phyloP scores from a whole-genome alignment of 371 early-diverging fungal species.

The Mucor racemosus region DNA sequence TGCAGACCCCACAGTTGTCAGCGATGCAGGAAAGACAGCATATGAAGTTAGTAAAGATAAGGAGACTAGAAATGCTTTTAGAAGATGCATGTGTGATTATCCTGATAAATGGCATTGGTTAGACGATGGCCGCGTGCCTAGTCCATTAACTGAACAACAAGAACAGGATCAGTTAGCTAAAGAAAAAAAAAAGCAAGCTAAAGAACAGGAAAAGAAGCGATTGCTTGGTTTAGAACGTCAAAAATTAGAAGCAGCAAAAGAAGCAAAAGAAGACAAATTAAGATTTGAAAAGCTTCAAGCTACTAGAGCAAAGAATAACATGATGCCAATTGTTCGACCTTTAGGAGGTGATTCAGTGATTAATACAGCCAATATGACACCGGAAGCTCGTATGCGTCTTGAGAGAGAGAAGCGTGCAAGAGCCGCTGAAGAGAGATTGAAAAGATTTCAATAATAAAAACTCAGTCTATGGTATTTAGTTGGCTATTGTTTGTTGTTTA shows the following conservation, averaged over 20 bases:
- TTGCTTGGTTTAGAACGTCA: constrained; percentile 35
- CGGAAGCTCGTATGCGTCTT: constrained; percentile 73
- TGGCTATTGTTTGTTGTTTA: neutral
- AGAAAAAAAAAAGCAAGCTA: constrained; percentile 66
- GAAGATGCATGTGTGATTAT: constrained; percentile 68
- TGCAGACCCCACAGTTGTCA: constrained; percentile 80
- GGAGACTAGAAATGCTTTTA: constrained; percentile 78
- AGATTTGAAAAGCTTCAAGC: constrained; percentile 35
- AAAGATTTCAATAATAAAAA: constrained; percentile 18
- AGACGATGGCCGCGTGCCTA: constrained; percentile 71
- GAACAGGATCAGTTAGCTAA: constrained; percentile 67
- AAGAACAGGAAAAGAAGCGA: constrained; percentile 54
- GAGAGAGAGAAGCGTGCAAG: constrained; percentile 85
- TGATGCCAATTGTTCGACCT: constrained; percentile 27
- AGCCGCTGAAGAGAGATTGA: constrained; percentile 79
- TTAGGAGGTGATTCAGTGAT: constrained; percentile 24
- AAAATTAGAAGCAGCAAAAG: constrained; percentile 29
- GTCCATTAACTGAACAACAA: constrained; percentile 78
- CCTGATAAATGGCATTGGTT: constrained; percentile 75
- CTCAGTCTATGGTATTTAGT: neutral
- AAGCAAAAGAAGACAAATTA: constrained; percentile 46
- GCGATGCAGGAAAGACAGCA: constrained; percentile 67
- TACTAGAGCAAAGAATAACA: constrained; percentile 30
- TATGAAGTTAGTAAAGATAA: constrained; percentile 84
- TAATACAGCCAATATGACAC: constrained; percentile 65